phyloP scores from a whole-genome alignment of 192 early-diverging fungal genomes.

The Rhizophagus sp. region DNA sequence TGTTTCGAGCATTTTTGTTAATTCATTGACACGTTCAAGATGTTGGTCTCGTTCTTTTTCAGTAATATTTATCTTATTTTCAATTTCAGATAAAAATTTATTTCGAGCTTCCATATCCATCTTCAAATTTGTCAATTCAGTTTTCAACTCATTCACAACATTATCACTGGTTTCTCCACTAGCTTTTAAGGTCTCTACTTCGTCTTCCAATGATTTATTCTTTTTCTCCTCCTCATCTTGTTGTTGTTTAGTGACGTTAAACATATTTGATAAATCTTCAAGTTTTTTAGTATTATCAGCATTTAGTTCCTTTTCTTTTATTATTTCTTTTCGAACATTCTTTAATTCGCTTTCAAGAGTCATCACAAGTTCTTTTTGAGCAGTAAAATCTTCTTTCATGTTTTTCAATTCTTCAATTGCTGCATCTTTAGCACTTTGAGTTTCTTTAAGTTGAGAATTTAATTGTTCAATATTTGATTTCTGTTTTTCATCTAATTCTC shows the following conservation, averaged over 20 bases:
- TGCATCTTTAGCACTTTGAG: not conserved
- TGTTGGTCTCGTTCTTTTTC: conserved; percentile 14
- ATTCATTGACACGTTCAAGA: not conserved
- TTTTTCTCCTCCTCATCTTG: conserved; percentile 1
- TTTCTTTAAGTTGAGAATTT: conserved; percentile 9
- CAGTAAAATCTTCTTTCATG: not conserved
- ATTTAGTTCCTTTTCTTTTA: not conserved
- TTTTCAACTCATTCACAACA: not conserved
- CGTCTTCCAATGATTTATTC: not conserved
- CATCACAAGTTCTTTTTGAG: not conserved
- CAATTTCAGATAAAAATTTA: conserved; percentile 11
- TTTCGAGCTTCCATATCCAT: conserved; percentile 1
- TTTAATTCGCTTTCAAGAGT: not conserved
- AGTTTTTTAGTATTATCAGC: not conserved
- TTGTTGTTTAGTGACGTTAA: not conserved
- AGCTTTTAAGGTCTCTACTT: not conserved
- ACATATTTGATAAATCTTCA: conserved; percentile 3
- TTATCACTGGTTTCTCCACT: not conserved
- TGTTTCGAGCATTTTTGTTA: not conserved
- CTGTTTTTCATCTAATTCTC: not conserved
- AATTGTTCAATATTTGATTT: conserved; percentile 12
- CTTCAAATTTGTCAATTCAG: not conserved
- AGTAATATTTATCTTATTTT: not conserved
- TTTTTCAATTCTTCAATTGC: not conserved
- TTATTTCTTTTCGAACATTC: not conserved